A percentile compares a stretch with the other conserved stretches of the same genome.
These are phyloP conservation scores for Cercospora berteroae DNA, from an alignment of 2,329 filamentous ascomycete species.

Conservation along the genomic window DNA sequence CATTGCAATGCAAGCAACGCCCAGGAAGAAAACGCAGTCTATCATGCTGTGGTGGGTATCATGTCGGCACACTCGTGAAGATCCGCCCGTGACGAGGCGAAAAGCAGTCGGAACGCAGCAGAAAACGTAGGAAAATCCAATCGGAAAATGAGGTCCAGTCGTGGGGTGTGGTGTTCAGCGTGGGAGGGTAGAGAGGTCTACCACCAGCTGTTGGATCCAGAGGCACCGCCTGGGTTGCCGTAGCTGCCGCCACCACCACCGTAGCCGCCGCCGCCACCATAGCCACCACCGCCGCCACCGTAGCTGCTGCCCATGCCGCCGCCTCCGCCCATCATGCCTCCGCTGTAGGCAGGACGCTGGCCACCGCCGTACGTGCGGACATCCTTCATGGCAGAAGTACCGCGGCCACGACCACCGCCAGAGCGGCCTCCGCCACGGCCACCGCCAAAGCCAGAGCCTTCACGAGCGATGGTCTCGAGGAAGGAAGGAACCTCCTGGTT, in stretches of 20 bases:
- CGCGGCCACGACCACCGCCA: constrained; percentile 71
- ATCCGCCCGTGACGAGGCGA: constrained; percentile 25
- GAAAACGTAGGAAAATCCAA: constrained; percentile 12
- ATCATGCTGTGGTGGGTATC: constrained; percentile 32
- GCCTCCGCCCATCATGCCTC: constrained; percentile 53
- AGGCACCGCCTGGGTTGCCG: constrained; percentile 27
- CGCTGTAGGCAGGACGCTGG: constrained; percentile 60
- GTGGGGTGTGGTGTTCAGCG: constrained; percentile 10
- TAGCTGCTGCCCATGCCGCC: constrained; percentile 53
- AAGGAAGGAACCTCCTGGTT: constrained; percentile 95
- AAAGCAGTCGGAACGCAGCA: constrained; percentile 22
- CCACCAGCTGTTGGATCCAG: constrained; percentile 31
- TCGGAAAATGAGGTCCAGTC: constrained; percentile 17
- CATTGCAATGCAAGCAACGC: constrained; percentile 29
- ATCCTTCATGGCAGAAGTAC: constrained; percentile 72
- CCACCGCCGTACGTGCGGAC: constrained; percentile 63
- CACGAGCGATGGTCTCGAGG: constrained; percentile 95
- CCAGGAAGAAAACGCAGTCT: constrained; percentile 30
- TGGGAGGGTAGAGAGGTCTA: constrained; percentile 18
- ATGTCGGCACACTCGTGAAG: constrained; percentile 28
- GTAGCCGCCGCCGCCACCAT: constrained; percentile 53
- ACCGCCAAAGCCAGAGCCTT: constrained; percentile 76
- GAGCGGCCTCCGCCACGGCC: constrained; percentile 58
- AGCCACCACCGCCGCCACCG: constrained; percentile 48
- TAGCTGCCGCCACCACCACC: constrained; percentile 49